Base-by-base conservation (phyloP, 1,284 basidiomycete genomes). In the Rhodotorula mucilaginosa region DNA sequence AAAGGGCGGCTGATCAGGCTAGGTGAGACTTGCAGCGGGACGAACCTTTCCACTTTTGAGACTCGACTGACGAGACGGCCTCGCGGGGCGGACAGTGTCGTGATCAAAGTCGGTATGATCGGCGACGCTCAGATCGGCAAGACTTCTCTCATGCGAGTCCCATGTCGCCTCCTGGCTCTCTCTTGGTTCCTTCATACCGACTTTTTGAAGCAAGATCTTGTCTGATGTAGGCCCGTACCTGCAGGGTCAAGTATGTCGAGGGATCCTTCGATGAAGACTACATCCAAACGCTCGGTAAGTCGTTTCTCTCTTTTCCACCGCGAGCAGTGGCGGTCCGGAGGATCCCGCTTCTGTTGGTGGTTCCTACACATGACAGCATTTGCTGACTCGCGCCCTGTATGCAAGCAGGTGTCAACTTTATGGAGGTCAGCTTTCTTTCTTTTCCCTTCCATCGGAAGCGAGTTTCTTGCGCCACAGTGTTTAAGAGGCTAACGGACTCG, bases 81-180 rank as follows among this genome's bases (percentile, higher is more conserved):
- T 26, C 26, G 26, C 26, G 26, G 26, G 6, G 19, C 0, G 8
- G 26, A 47, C 57, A 75, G 92, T 80, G 92, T 97, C 79, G 92
- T 96, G 69, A 90, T 97, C 82, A 97, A 99, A 83, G 95, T 98
- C 66, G 95, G 95, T 69, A 97, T 98, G 95, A 93, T 99, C 52
- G 96, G 96, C 65, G 96, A 99, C 84, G 93, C 93, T 78, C 94
- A 97, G 84, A 97, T 98, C 80, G 95, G 95, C 77, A 97, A 97
- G 86, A 97, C 95, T 72, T 93, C 90, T 82, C 86, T 97, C 80
- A 97, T 97, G 76, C 64, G 15, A 26, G 60, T 48, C 34, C 49
- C 2, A 1, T 10, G 18, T 15, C 19, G 2, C 31, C 44, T 5
- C 0, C 44, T 23, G 26, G 8, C 52, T n/a, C 21, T 26, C 26